Base-by-base conservation (phyloP, 2,329 filamentous ascomycete genomes). In the Calonectria montana region DNA sequence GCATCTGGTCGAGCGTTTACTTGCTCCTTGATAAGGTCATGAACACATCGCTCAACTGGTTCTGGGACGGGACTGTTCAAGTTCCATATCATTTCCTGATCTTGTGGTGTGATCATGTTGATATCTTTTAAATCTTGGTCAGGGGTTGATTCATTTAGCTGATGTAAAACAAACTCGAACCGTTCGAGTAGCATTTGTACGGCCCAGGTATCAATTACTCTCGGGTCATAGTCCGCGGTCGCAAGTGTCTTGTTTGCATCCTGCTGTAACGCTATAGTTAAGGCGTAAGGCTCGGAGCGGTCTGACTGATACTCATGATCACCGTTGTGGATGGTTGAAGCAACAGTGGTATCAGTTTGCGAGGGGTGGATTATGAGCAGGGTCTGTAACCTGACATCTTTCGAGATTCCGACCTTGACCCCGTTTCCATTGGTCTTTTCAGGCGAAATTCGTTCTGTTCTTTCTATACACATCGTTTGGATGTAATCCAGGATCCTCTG, bases 1-100 rank as follows among this genome's bases (percentile, higher is more conserved):
- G 72, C 72, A 16, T 61, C 23, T 5, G 74, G 76, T 15, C 65
- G 50, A 7, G 69, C 53, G 16, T 61, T 23, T 5, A 70, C 73
- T 16, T 45, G 53, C 7, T 70, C 68, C 13, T 39, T 23, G 29
- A 75, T 69, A 7, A 72, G 13, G 23, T 72, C 68, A 23, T 78
- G 76, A 15, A 76, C 71, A 39, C 75, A 75, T 8, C 65, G 41
- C 25, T 80, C 71, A 15, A 74, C 70, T 1, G 71, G 31, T 8
- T 39, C 25, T 0, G 77, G 75, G 2, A 75, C 69, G 2, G 29
- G 47, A 23, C 15, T 12, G n/a, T 47, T 70, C 57, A 47, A 73
- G 10, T 29, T n/a, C 63, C 75, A 77, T 2, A 76, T 27, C 23
- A 27, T 6, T 27, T 27, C 6, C 16, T 23, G n/a, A 8, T 48